Evolutionary conservation across 352 stramenopile species (phyloP).

Genomic region (Phytopythium litorale): DNA sequence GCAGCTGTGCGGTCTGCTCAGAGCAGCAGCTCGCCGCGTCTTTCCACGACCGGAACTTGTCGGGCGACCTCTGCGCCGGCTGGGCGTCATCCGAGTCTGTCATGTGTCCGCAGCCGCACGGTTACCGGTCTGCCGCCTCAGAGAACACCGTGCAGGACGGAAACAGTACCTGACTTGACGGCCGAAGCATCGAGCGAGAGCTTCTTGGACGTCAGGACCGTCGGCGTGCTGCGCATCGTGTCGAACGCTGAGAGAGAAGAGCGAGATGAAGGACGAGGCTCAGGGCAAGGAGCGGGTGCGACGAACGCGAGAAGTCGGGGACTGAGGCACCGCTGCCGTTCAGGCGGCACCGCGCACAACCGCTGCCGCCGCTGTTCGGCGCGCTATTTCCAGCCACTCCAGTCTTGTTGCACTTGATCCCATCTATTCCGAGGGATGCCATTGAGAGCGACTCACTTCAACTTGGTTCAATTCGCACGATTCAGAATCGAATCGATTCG

Average conservation of each 20-base stretch:
- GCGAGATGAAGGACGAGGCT: not conserved
- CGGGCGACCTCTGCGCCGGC: slow-evolving; percentile 30
- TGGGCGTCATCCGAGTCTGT: slow-evolving; percentile 4
- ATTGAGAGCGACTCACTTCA: no score
- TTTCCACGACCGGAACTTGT: slow-evolving; percentile 42
- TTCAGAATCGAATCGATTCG: no score
- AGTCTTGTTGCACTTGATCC: no score
- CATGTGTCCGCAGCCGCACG: no score
- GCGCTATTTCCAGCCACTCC: no score
- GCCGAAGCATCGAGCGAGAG: not conserved
- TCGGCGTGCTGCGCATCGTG: not conserved
- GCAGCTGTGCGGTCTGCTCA: slow-evolving; percentile 37
- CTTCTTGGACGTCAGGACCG: not conserved
- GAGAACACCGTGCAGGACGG: no score
- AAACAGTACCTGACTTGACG: not conserved
- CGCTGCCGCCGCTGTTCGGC: no score
- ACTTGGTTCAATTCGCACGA: no score
- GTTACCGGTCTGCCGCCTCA: no score
- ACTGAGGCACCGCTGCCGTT: not conserved
- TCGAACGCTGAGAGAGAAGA: not conserved
- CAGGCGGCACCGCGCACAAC: not conserved
- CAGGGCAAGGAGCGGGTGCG: not conserved
- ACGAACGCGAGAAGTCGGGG: not conserved
- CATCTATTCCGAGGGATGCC: no score
- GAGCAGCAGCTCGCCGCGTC: slow-evolving; percentile 34